Percentiles rank a stretch among this genome's conserved stretches.
phyloP scores from a whole-genome alignment of 768 basidiomycete species.

The Suillus hirtellus region DNA sequence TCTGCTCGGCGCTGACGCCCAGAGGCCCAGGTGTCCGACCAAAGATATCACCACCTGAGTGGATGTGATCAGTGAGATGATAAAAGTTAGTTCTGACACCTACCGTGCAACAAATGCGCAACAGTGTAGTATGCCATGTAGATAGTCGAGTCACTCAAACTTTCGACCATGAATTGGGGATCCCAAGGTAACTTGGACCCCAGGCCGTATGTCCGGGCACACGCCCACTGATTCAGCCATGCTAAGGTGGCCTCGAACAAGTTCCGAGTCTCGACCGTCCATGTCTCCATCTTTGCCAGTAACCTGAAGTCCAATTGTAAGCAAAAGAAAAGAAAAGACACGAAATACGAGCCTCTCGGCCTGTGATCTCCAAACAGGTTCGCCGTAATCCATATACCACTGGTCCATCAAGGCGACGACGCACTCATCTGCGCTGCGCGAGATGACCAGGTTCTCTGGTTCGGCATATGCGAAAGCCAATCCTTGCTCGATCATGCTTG shows the following conservation, averaged over 20 bases:
- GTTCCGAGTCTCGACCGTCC: slow-evolving; percentile 88
- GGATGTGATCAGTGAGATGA: not conserved
- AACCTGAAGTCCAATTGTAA: slow-evolving; percentile 45
- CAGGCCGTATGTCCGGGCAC: slow-evolving; percentile 95
- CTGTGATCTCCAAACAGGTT: slow-evolving; percentile 82
- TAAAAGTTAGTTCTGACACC: slow-evolving; percentile 21
- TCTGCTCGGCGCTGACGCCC: slow-evolving; percentile 83
- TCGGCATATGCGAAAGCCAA: slow-evolving; percentile 92
- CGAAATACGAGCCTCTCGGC: slow-evolving; percentile 67
- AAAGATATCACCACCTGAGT: slow-evolving; percentile 66
- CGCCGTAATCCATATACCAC: slow-evolving; percentile 99
- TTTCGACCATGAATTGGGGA: slow-evolving; percentile 93
- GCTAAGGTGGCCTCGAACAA: slow-evolving; percentile 87
- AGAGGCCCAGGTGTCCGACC: slow-evolving; percentile 80
- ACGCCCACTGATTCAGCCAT: slow-evolving; percentile 99
- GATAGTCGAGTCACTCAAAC: slow-evolving; percentile 94
- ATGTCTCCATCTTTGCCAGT: slow-evolving; percentile 85
- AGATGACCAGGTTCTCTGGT: slow-evolving; percentile 88
- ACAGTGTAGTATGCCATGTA: slow-evolving; percentile 99
- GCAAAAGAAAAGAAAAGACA: slow-evolving; percentile 3
- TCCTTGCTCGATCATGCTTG: slow-evolving; percentile 74
- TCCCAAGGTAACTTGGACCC: slow-evolving; percentile 98
- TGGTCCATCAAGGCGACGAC: slow-evolving; percentile 98
- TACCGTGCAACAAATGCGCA: slow-evolving; percentile 86
- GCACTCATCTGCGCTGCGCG: slow-evolving; percentile 93